A percentile compares a stretch with the other conserved stretches of the same genome.
Evolutionary conservation across 2,329 filamentous ascomycete genomes (phyloP).

Genomic region (Diaporthe sp.): DNA sequence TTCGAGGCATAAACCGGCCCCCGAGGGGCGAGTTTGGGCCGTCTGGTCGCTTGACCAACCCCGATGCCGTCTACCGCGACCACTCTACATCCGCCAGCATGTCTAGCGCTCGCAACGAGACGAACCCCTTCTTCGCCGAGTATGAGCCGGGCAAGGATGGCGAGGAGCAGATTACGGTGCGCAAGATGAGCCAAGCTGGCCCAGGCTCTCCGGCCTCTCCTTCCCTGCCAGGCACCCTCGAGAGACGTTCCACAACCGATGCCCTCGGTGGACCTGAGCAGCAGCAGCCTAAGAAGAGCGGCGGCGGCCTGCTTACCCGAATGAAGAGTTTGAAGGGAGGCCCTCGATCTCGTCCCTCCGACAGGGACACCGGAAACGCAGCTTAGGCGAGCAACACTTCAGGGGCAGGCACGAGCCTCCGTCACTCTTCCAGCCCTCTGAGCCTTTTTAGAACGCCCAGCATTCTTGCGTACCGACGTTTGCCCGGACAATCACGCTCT

Average conservation of each 20-base stretch:
- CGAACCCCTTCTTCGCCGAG: constrained; percentile 88
- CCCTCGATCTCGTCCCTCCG: constrained; percentile 45
- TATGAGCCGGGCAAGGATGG: constrained; percentile 74
- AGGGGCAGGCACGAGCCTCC: constrained; percentile 11
- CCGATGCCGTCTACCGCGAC: constrained; percentile 62
- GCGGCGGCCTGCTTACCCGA: constrained; percentile 81
- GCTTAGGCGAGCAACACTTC: constrained; percentile 22
- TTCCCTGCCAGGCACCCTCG: constrained; percentile 73
- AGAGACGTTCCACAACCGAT: constrained; percentile 76
- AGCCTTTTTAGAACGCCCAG: not conserved
- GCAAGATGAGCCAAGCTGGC: constrained; percentile 54
- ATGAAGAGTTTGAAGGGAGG: constrained; percentile 87
- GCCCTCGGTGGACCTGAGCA: constrained; percentile 57
- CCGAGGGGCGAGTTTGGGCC: constrained; percentile 69
- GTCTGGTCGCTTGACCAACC: constrained; percentile 71
- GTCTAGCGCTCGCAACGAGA: constrained; percentile 59
- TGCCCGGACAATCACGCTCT: constrained; percentile 2
- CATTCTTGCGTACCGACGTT: not conserved
- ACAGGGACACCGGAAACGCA: constrained; percentile 30
- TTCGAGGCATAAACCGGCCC: constrained; percentile 86
- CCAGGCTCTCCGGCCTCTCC: constrained; percentile 63
- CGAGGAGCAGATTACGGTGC: constrained; percentile 65
- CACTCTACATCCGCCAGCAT: constrained; percentile 48
- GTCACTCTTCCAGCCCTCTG: constrained; percentile 10
- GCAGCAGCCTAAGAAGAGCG: constrained; percentile 59